These are phyloP conservation scores for Mycena albidolilacea DNA, from an alignment of 768 basidiomycete genomes.

Conservation along the genomic window DNA sequence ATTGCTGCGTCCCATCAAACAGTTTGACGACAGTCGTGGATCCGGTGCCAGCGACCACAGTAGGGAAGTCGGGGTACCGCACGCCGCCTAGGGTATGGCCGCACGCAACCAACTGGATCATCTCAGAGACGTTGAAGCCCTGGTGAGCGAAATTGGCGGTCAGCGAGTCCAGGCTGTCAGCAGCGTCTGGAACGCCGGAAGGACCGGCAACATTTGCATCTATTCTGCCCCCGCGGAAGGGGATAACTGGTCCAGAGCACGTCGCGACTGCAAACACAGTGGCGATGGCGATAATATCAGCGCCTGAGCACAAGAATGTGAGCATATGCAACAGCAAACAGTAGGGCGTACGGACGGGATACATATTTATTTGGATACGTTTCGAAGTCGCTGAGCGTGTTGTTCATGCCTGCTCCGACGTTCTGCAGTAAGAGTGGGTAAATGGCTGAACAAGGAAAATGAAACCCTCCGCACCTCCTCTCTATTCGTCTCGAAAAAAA, in stretches of 20 bases:
- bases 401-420: slow-evolving; percentile 62
- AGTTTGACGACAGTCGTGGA: slow-evolving; percentile 50
- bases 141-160: slow-evolving; percentile 57
- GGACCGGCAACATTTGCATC: slow-evolving; percentile 57
- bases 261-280: slow-evolving; percentile 54
- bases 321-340: background rate
- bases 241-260: slow-evolving; percentile 64
- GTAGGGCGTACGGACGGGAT: slow-evolving; percentile 51
- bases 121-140: slow-evolving; percentile 62
- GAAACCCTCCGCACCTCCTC: slow-evolving; percentile 51
- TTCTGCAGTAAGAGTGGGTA: slow-evolving; percentile 50
- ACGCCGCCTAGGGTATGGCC: slow-evolving; percentile 68
- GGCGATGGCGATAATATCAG: slow-evolving; percentile 61
- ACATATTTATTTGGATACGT: slow-evolving; percentile 60
- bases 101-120: slow-evolving; percentile 67
- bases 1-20: slow-evolving; percentile 55
- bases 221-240: slow-evolving; percentile 58
- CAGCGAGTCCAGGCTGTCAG: slow-evolving; percentile 56
- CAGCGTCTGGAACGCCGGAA: slow-evolving; percentile 60
- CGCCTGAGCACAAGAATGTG: slow-evolving; percentile 47
- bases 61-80: slow-evolving; percentile 61
- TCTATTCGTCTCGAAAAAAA: slow-evolving; percentile 62
- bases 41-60: slow-evolving; percentile 54
- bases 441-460: background rate
- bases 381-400: slow-evolving; percentile 59